These are phyloP conservation scores for Dictyostelium capitatum DNA, from an alignment of 78 protist species.

Conservation along the genomic window DNA sequence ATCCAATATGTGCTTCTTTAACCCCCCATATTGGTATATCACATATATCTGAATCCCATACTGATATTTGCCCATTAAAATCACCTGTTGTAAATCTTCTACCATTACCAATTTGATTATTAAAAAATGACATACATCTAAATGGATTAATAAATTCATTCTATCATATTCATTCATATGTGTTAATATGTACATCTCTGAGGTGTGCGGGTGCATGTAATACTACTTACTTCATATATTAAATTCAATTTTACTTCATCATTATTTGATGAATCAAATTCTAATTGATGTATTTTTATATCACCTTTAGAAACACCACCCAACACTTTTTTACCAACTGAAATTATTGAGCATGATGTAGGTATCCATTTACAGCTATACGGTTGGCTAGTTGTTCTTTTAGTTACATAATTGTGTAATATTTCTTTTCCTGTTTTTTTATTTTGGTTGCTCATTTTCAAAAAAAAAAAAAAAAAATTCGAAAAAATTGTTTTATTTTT, in stretches of 20 bases:
- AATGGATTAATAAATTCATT: slow-evolving; percentile 5
- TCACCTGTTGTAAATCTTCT: slow-evolving; percentile 23
- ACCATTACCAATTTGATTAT: not conserved
- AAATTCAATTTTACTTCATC: not conserved
- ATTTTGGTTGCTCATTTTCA: not conserved
- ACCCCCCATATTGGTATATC: slow-evolving; percentile 1
- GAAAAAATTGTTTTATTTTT: not conserved
- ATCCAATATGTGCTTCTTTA: slow-evolving; percentile 1
- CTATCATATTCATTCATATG: not conserved
- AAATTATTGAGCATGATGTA: not conserved
- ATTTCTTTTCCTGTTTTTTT: not conserved
- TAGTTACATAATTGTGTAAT: not conserved
- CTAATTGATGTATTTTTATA: slow-evolving; percentile 15
- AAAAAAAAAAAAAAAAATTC: slow-evolving; percentile 5
- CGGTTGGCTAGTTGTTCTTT: not conserved
- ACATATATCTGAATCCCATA: slow-evolving; percentile 36
- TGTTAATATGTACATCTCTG: not conserved
- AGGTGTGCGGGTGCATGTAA: too few relatives aligned
- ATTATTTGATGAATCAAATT: not conserved
- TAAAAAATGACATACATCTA: slow-evolving; percentile 28
- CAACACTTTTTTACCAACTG: not conserved
- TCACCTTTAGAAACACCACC: not conserved
- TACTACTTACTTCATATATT: not conserved
- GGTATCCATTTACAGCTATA: slow-evolving; percentile 18
- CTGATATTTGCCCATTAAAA: slow-evolving; percentile 18